phyloP scores from a whole-genome alignment of 2,329 filamentous ascomycete species.

The Exophiala mesophila region DNA sequence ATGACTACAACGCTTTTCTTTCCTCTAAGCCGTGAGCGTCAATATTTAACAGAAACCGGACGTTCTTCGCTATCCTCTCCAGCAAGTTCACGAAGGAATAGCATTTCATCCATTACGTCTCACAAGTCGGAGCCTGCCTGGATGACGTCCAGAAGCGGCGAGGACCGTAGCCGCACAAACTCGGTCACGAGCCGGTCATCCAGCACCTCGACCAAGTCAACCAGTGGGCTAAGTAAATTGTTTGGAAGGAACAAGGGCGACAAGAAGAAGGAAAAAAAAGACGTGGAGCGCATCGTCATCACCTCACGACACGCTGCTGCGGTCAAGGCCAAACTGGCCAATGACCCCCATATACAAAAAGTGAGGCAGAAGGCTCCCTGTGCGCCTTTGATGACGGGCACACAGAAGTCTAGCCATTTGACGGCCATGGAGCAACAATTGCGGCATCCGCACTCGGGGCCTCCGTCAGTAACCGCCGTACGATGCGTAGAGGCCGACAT shows the following conservation, averaged over 20 bases:
- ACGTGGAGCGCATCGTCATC: slow-evolving; percentile 8
- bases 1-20: not conserved
- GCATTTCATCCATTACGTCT: slow-evolving; percentile 9
- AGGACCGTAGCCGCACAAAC: slow-evolving; percentile 11
- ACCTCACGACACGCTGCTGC: slow-evolving; percentile 11
- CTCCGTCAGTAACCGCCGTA: slow-evolving; percentile 13
- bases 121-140: slow-evolving; percentile 15
- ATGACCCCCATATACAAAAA: slow-evolving; percentile 11
- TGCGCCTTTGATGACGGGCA: not conserved
- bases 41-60: not conserved
- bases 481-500: slow-evolving; percentile 11
- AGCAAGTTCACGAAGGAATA: slow-evolving; percentile 4
- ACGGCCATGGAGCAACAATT: slow-evolving; percentile 16
- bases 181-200: slow-evolving; percentile 4
- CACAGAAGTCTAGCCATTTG: slow-evolving; percentile 10
- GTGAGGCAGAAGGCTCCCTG: not conserved
- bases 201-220: slow-evolving; percentile 3
- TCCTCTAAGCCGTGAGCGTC: not conserved
- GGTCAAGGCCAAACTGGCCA: slow-evolving; percentile 13
- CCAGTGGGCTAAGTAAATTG: slow-evolving; percentile 7
- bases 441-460: slow-evolving; percentile 23
- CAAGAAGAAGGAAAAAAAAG: slow-evolving; percentile 15
- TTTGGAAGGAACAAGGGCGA: slow-evolving; percentile 10
- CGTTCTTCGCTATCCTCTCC: not conserved
- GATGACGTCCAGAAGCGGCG: slow-evolving; percentile 6